Base-by-base conservation (phyloP, 2,329 filamentous ascomycete species). In the Penicillium digitatum region DNA sequence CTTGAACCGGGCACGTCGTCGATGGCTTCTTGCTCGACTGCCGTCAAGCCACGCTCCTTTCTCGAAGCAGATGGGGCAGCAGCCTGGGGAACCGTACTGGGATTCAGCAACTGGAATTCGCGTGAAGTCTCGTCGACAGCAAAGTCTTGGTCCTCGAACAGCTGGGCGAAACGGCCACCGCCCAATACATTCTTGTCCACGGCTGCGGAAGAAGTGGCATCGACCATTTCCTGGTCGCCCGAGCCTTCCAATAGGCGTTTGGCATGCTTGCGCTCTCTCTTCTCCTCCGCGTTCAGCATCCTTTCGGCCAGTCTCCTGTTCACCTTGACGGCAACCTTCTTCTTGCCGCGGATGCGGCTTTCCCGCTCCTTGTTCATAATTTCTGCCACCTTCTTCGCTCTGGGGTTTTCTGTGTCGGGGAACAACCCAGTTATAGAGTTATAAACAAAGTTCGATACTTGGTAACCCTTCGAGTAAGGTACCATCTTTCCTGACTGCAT, bases 351-450 rank as follows among this genome's bases (percentile, higher is more conserved):
- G 68, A 99, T 97, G 63, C 94, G 84, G 71, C 87, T 95, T 68
- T 94, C 90, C n/a, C 94, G 86, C 75, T 97, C 92, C 77, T 96
- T 96, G 69, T 96, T 90, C 60, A 99, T 90, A 81, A 93, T 96
- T 70, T 95, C 90, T 73, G 93, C 90, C 65, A 99, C 86, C 47
- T 51, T 62, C 88, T 87, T 80, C 95, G 96, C 57, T 87, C 86
- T 54, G 91, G 84, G 32, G 39, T 49, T 51, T 16, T 51, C 52
- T 20, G 47, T 48, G 22, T 54, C 44, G 20, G 44, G 44, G 51
- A 54, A 54, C 37, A 48, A 34, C 47, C 29, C 24, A 10, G 51
- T 54, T 4, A 48, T 54, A 48, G 48, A 50, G 70, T 99, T 95
- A 72, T 99, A 97, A 26, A 99, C 77, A 68, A 92, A 90, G 66